Evolutionary conservation across 352 stramenopile genomes (phyloP).

Genomic region (Bremia lactucae): DNA sequence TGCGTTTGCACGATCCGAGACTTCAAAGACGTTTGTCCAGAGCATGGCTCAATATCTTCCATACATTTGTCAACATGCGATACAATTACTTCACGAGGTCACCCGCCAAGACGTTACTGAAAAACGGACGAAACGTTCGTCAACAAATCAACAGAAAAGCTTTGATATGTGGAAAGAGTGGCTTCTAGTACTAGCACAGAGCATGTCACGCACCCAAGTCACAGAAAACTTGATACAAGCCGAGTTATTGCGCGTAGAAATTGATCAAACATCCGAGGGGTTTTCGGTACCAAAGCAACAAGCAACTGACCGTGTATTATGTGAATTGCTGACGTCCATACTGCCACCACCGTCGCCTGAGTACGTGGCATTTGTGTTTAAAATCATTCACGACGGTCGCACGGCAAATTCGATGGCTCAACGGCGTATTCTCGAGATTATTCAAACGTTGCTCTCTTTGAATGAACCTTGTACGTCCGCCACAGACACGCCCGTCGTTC

Average conservation of each 20-base stretch:
- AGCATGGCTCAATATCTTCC: slow-evolving; percentile 40
- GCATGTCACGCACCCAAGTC: slow-evolving; percentile 37
- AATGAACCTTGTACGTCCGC: slow-evolving; percentile 13
- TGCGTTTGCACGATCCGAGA: slow-evolving; percentile 23
- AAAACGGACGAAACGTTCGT: too few relatives aligned
- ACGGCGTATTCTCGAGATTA: slow-evolving; percentile 27
- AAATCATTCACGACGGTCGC: slow-evolving; percentile 25
- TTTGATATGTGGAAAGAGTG: slow-evolving; percentile 41
- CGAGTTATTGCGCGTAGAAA: slow-evolving; percentile 36
- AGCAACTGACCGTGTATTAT: slow-evolving; percentile 21
- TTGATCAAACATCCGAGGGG: too few relatives aligned
- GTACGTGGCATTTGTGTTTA: slow-evolving; percentile 38
- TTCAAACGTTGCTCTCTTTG: slow-evolving; percentile 27
- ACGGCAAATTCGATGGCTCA: slow-evolving; percentile 16
- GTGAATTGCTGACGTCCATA: slow-evolving; percentile 31
- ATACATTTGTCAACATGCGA: slow-evolving; percentile 38
- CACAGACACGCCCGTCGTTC: slow-evolving; percentile 9
- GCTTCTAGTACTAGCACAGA: slow-evolving; percentile 34
- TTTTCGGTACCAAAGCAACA: slow-evolving; percentile 2
- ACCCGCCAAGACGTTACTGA: slow-evolving; percentile 3
- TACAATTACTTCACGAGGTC: slow-evolving; percentile 27
- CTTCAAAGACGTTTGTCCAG: slow-evolving; percentile 20
- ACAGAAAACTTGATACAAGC: slow-evolving; percentile 43
- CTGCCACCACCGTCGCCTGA: slow-evolving; percentile 31
- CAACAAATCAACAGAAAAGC: too few relatives aligned